Conservation (phyloP, 2,329 filamentous ascomycete species). For the Aspergillus sp. region DNA sequence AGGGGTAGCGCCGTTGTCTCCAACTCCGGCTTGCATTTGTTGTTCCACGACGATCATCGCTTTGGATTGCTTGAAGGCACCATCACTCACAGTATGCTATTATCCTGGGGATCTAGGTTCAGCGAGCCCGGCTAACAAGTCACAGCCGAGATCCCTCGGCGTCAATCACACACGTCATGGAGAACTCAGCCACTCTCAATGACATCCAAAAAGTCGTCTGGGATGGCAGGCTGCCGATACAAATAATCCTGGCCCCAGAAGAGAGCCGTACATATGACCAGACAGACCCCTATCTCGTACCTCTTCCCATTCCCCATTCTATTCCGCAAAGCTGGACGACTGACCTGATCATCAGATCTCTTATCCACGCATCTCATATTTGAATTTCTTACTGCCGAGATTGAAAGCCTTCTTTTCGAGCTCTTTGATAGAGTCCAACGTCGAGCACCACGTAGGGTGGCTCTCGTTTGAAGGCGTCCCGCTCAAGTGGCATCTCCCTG, state of each 20-base stretch:
- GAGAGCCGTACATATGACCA: constrained; percentile 63
- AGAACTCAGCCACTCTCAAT: constrained; percentile 25
- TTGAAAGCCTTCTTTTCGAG: constrained; percentile 63
- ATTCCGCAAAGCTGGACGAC: not conserved
- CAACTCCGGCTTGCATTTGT: not conserved
- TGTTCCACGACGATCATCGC: not conserved
- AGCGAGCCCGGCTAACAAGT: not conserved
- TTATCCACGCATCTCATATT: constrained; percentile 65
- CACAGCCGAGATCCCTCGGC: not conserved
- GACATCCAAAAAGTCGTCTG: constrained; percentile 52
- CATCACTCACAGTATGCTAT: not conserved
- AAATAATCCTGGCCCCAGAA: constrained; percentile 58
- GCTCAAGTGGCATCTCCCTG: constrained; percentile 70
- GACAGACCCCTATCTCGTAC: constrained; percentile 60
- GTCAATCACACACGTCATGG: constrained; percentile 21
- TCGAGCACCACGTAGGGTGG: constrained; percentile 56
- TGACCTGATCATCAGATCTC: constrained; percentile 49
- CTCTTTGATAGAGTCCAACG: constrained; percentile 58
- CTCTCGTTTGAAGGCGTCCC: constrained; percentile 68
- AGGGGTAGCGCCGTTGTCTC: not conserved
- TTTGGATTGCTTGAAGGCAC: not conserved
- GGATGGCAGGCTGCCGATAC: constrained; percentile 59
- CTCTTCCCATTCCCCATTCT: constrained; percentile 3
- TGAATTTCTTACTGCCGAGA: constrained; percentile 63
- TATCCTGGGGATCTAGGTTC: not conserved